These are phyloP conservation scores for Neurospora sp. DNA, from an alignment of 2,329 filamentous ascomycete species.

Conservation along the genomic window DNA sequence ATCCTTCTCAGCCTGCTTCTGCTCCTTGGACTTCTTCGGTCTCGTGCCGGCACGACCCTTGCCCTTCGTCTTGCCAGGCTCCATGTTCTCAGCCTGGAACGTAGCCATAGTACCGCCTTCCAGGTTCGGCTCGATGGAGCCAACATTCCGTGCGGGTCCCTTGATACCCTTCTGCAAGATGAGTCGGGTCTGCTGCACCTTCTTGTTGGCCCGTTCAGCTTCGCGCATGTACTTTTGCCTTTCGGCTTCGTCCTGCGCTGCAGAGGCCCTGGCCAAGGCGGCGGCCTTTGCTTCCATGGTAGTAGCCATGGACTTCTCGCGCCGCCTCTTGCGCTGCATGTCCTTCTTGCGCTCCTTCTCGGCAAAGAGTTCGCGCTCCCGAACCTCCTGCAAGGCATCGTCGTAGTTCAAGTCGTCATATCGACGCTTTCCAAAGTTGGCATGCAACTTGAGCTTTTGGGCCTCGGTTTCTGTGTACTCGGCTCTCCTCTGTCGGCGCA, in stretches of 20 bases:
- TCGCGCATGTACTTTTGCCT: conserved; percentile 71
- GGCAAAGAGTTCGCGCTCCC: conserved; percentile 78
- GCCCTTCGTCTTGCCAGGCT: conserved; percentile 38
- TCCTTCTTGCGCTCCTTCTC: conserved; percentile 99
- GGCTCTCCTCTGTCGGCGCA: conserved; percentile 50
- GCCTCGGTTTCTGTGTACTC: conserved; percentile 50
- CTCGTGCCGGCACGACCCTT: conserved; percentile 53
- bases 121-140: conserved; percentile 66
- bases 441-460: conserved; percentile 57
- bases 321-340: conserved; percentile 93
- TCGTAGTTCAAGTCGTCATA: conserved; percentile 71
- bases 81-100: conserved; percentile 59
- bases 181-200: conserved; percentile 80
- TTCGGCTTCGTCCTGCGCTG: conserved; percentile 73
- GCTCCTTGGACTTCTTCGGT: conserved; percentile 83
- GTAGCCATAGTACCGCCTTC: conserved; percentile 80
- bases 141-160: conserved; percentile 59
- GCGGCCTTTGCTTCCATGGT: conserved; percentile 85
- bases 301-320: conserved; percentile 91
- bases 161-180: conserved; percentile 80
- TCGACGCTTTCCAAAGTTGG: conserved; percentile 60
- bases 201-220: conserved; percentile 83
- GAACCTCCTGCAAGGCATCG: conserved; percentile 74
- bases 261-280: conserved; percentile 66
- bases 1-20: conserved; percentile 71